phyloP scores from a whole-genome alignment of 306 rosid species.

The Cucumis hystrix region DNA sequence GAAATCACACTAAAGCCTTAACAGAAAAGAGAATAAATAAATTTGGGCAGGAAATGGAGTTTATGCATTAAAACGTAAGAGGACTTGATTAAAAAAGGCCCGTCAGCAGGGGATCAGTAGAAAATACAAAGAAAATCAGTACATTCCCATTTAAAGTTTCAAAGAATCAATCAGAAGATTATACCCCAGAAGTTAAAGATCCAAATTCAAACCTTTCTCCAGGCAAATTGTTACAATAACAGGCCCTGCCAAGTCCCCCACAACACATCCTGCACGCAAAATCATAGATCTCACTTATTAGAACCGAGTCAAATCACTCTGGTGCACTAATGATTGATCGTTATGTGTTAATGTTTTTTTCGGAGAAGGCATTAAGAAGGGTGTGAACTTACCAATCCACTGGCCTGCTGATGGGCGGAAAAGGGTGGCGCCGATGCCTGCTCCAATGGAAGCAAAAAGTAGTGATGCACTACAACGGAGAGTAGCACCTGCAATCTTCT shows the following conservation, averaged over 20 bases:
- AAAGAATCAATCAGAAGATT: conserved; percentile 8
- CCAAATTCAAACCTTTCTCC: conserved; percentile 20
- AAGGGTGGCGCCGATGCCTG: conserved; percentile 62
- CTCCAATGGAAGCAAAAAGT: conserved; percentile 69
- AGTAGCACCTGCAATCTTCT: conserved; percentile 36
- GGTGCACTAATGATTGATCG: not conserved
- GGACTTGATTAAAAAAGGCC: not conserved
- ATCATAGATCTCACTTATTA: not conserved
- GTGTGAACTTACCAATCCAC: conserved; percentile 57
- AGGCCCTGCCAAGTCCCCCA: conserved; percentile 80
- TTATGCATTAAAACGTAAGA: not conserved
- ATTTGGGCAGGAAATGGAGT: not conserved
- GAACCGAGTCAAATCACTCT: not conserved
- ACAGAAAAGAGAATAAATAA: not conserved
- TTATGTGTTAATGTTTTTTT: not conserved
- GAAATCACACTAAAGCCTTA: not conserved
- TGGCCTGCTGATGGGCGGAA: conserved; percentile 59
- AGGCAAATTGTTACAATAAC: conserved; percentile 31
- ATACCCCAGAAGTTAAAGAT: conserved; percentile 21
- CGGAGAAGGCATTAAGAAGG: not conserved
- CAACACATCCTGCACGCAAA: conserved; percentile 44
- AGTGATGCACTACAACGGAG: conserved; percentile 52
- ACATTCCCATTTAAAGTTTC: not conserved
- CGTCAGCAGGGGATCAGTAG: not conserved
- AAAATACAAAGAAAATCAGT: not conserved